These are phyloP conservation scores for Apostasia shenzhenica DNA, from an alignment of 106 monocot species.

Conservation along the genomic window DNA sequence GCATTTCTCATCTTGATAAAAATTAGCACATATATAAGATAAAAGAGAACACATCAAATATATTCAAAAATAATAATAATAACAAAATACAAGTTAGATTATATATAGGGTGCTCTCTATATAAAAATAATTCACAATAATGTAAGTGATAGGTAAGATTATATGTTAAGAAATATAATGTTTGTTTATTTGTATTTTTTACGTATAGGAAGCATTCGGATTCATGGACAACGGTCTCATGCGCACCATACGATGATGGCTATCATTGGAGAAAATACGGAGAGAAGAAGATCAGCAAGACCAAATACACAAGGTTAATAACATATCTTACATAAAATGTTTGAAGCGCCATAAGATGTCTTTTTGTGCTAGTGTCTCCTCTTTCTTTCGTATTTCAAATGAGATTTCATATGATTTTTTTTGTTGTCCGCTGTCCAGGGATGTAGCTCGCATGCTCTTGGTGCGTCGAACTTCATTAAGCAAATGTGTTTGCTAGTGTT, in stretches of 20 bases:
- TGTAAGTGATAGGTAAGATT: no score
- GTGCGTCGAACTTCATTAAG: not conserved
- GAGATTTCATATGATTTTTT: not conserved
- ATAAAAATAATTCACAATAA: not conserved
- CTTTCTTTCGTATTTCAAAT: not conserved
- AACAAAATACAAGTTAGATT: not conserved
- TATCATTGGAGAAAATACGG: conserved; percentile 27
- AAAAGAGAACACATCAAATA: not conserved
- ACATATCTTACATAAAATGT: no score
- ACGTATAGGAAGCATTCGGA: not conserved
- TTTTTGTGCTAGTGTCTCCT: not conserved
- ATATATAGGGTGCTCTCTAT: not conserved
- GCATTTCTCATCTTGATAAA: no score
- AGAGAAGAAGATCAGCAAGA: conserved; percentile 21
- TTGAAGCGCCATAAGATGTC: not conserved
- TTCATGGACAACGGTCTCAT: conserved; percentile 5
- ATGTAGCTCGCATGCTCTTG: not conserved
- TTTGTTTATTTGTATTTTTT: not conserved
- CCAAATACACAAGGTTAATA: conserved; percentile 15
- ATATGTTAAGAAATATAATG: no score
- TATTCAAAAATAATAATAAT: not conserved
- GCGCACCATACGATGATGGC: conserved; percentile 19
- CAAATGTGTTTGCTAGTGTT: no score
- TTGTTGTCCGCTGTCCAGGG: not conserved
- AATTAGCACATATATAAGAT: not conserved